These are phyloP conservation scores for Dothideomycetes sp. DNA, from an alignment of 2,329 filamentous ascomycete species.

Conservation along the genomic window DNA sequence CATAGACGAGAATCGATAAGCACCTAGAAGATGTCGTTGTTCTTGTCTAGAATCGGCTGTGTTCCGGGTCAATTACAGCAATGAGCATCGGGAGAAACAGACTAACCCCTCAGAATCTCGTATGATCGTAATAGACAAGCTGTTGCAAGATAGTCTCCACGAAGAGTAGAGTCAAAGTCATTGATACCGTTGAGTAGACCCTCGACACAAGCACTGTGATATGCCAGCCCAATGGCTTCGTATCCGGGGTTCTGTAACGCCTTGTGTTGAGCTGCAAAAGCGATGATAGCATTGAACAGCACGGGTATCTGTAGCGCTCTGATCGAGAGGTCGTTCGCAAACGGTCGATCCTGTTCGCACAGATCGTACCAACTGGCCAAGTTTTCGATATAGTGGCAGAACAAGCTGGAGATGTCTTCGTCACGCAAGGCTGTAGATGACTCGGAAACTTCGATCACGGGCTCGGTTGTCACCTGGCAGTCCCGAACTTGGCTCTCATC, in stretches of 20 bases:
- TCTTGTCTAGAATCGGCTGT: constrained; percentile 21
- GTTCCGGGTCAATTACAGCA: neutral
- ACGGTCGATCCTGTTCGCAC: too few relatives aligned
- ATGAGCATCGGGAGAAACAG: neutral
- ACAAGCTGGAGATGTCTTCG: too few relatives aligned
- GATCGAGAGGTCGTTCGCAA: too few relatives aligned
- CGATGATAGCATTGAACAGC: too few relatives aligned
- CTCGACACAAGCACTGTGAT: constrained; percentile 35
- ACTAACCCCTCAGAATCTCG: constrained; percentile 38
- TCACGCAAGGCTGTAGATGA: too few relatives aligned
- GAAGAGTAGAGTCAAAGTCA: constrained; percentile 24
- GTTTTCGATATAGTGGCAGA: too few relatives aligned
- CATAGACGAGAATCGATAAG: constrained; percentile 36
- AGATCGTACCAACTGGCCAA: too few relatives aligned
- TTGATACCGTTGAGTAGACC: constrained; percentile 31
- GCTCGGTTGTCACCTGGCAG: too few relatives aligned
- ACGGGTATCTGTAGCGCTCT: too few relatives aligned
- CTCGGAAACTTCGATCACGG: too few relatives aligned
- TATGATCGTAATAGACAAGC: constrained; percentile 42
- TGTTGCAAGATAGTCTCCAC: constrained; percentile 37
- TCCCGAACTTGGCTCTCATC: too few relatives aligned
- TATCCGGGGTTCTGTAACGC: constrained; percentile 25
- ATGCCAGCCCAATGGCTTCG: constrained; percentile 22
- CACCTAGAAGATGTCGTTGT: constrained; percentile 40
- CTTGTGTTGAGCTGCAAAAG: constrained; percentile 36